Base-by-base conservation (phyloP, 202 grass and related monocot species). In the Schoenoplectus tabernaemontani region DNA sequence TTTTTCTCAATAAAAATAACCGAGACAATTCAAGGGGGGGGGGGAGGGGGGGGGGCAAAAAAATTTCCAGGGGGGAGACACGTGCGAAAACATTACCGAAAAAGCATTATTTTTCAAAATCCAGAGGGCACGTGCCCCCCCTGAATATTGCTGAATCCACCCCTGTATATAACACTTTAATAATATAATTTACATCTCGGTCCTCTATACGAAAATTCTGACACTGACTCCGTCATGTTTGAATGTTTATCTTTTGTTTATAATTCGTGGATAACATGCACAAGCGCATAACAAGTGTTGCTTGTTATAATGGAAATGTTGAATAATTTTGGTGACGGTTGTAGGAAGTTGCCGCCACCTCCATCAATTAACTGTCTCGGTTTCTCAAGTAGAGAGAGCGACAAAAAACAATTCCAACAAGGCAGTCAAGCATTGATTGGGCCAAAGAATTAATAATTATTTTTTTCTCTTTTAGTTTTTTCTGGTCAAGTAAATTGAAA, bases 321-420 rank as follows among this genome's bases (percentile, higher is more conserved):
- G 78, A 80, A 80, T 80, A 64, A 59, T 64, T 78, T 30, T 53
- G 41, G 34, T 80, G 62, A 15, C 78, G 41, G 78, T 64, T 64
- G 60, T 30, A 63, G 24, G 59, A 63, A 59, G 57, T 32, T 80
- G 77, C 77, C 41, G 38, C 77, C 59, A 80, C 77, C 17, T 51
- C 48, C 54, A 37, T 7, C 50, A 80, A 80, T 59, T 80, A 50
- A 50, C 77, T 7, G 19, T 80, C 77, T 80, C 17, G 54, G 43
- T 48, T 47, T 48, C 1, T 24, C 5, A 0, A 60, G 4, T 15
- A 60, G 1, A 60, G 13, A 62, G 12, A 63, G 30, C 1, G 59
- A 51, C 59, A 80, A 65, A 80, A 65, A 43, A 53, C 26, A 65
- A 80, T 80, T 80, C 59, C 22, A 47, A 32, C 11, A 28, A 48